These are phyloP conservation scores for Pelargonium australe DNA, from an alignment of 441 rosid genomes.

Conservation along the genomic window DNA sequence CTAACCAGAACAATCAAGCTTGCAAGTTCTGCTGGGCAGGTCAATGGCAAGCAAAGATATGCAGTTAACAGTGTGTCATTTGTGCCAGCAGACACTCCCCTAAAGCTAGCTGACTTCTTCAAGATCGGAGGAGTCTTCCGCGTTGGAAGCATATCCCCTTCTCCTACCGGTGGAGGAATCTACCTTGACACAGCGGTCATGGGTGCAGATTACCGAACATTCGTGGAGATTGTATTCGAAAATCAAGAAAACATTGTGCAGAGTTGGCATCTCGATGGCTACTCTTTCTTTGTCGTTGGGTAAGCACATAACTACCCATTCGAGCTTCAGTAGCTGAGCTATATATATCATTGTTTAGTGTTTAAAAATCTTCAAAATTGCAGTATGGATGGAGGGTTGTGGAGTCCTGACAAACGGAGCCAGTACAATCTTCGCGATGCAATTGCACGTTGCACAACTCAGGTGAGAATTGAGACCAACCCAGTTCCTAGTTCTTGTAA, in stretches of 20 bases:
- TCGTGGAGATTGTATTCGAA: constrained; percentile 51
- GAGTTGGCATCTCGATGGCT: constrained; percentile 65
- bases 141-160: constrained; percentile 47
- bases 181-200: constrained; percentile 52
- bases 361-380: background rate
- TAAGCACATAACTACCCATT: constrained; percentile 20
- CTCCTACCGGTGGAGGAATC: constrained; percentile 30
- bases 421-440: constrained; percentile 59
- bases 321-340: background rate
- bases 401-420: constrained; percentile 39
- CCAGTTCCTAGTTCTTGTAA: constrained; percentile 32
- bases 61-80: constrained; percentile 56
- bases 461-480: constrained; percentile 39
- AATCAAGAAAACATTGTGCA: constrained; percentile 54
- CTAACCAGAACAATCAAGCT: constrained; percentile 45
- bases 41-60: constrained; percentile 50
- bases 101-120: constrained; percentile 62
- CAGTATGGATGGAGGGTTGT: constrained; percentile 56
- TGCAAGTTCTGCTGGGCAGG: constrained; percentile 39
- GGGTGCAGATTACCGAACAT: constrained; percentile 47
- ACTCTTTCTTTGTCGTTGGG: constrained; percentile 69
- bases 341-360: background rate
- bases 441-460: constrained; percentile 52
- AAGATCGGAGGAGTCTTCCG: constrained; percentile 45
- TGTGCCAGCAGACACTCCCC: constrained; percentile 47